These are phyloP conservation scores for Amanita polypyramis DNA, from an alignment of 768 basidiomycete species.

Conservation along the genomic window DNA sequence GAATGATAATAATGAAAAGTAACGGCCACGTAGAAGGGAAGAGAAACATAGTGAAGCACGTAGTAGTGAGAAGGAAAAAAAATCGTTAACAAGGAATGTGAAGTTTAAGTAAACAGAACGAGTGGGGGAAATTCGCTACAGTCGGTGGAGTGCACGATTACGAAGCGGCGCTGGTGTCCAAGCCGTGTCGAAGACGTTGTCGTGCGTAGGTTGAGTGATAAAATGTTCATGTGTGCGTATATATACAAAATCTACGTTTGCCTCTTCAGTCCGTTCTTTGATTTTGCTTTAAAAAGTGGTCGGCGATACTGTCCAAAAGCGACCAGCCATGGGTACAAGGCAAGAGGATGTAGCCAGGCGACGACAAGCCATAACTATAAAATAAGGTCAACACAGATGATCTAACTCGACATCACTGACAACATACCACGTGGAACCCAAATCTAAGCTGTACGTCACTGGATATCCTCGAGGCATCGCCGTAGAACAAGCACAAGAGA, in stretches of 20 bases:
- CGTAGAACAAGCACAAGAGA: neutral
- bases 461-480: neutral
- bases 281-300: neutral
- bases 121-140: neutral
- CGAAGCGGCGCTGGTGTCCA: too few species aligned
- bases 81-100: neutral
- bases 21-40: too few species aligned
- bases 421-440: slow-evolving; percentile 1
- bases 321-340: neutral
- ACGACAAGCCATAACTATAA: neutral
- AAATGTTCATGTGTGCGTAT: neutral
- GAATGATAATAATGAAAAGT: neutral
- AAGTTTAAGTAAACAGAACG: neutral
- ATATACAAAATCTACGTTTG: slow-evolving; percentile 3
- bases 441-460: neutral
- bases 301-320: neutral
- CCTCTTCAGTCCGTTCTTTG: slow-evolving; percentile 5
- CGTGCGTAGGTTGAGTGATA: neutral
- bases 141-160: neutral
- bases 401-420: neutral
- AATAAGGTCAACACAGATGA: neutral
- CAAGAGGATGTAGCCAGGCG: neutral
- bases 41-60: neutral
- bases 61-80: neutral
- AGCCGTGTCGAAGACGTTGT: neutral